Evolutionary conservation across 1,284 basidiomycete species (phyloP), one percentile per base, ranked within the genome.

Genomic region (Amylostereum areolatum): DNA sequence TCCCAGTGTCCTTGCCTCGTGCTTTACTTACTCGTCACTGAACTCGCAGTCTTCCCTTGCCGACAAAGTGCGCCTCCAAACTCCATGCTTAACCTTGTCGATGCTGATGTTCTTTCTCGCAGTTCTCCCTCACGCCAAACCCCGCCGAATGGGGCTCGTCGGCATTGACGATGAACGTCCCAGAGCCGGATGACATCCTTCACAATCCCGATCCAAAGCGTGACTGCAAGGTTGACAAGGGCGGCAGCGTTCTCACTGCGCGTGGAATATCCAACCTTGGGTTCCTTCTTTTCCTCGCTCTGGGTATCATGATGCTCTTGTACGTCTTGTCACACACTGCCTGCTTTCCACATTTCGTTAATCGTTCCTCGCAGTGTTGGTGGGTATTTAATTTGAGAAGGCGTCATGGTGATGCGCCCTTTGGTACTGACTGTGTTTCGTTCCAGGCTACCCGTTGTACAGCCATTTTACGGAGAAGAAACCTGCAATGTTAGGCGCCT

Each of bases 291-390:
- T n/a, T 43, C 7, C 42, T 43, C 28, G 6, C 54, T 6, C 29
- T 62, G 4, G 57, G 37, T 2, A 39, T 39, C 6, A 7, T 39
- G 37, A 25, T 12, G 27, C 37, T 39, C 6, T 39, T 39, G 37
- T 39, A 25, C 12, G 37, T 39, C n/a, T 25, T 7, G 34, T 9
- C n/a, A 35, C 18, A 18, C 18, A 18, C 18, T 35, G 34, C 2
- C 9, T 35, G 34, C 9, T 9, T 9, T 35, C 34, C 9, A 9
- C 9, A n/a, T 9, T 35, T n/a, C 9, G 34, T 35, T 9, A 35
- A 9, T 35, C 9, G n/a, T 35, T 9, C 9, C 34, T 35, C 9
- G n/a, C 2, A 35, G 34, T 35, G 34, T n/a, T 35, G 34, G 34
- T 9, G 18, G 18, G 18, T 18, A 18, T 18, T 18, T 18, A 18